Conservation (phyloP, 2,329 filamentous ascomycete species). For the Rhytidhysteron rufulum region DNA sequence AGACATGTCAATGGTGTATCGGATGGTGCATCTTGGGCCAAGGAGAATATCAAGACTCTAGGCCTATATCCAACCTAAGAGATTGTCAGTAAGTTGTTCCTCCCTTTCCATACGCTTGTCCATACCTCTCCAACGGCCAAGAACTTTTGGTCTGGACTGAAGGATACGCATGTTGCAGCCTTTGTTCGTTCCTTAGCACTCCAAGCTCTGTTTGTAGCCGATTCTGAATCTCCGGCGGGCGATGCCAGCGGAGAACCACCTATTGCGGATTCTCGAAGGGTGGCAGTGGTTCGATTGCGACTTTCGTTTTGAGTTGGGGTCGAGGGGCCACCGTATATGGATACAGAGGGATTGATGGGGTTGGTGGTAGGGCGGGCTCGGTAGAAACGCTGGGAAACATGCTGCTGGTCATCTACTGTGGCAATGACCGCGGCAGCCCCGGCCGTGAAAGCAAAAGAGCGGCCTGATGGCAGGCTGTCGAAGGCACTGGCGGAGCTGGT, state of each 20-base stretch:
- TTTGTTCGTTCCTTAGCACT: constrained; percentile 91
- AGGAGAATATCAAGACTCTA: constrained; percentile 83
- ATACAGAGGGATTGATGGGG: constrained; percentile 60
- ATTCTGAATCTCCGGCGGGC: constrained; percentile 55
- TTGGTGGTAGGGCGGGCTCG: constrained; percentile 71
- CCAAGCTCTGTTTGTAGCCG: constrained; percentile 65
- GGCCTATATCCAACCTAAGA: constrained; percentile 80
- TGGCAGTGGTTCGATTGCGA: constrained; percentile 56
- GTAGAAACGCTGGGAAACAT: constrained; percentile 78
- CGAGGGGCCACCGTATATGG: constrained; percentile 50
- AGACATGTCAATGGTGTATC: constrained; percentile 82
- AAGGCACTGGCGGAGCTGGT: constrained; percentile 82
- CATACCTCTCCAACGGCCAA: constrained; percentile 82
- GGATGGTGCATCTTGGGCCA: constrained; percentile 69
- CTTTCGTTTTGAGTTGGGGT: constrained; percentile 52
- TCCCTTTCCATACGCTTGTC: constrained; percentile 4
- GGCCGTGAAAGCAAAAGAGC: constrained; percentile 81
- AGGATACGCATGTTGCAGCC: constrained; percentile 82
- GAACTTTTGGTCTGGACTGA: constrained; percentile 82
- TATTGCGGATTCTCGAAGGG: constrained; percentile 47
- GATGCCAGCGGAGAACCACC: constrained; percentile 42
- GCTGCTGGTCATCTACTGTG: constrained; percentile 64
- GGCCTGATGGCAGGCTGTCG: constrained; percentile 68
- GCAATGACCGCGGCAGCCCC: constrained; percentile 92
- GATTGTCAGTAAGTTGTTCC: constrained; percentile 25